A percentile compares a stretch with the other conserved stretches of the same genome.
Evolutionary conservation across 768 basidiomycete species (phyloP).

Genomic region (Suillus cothurnatus): DNA sequence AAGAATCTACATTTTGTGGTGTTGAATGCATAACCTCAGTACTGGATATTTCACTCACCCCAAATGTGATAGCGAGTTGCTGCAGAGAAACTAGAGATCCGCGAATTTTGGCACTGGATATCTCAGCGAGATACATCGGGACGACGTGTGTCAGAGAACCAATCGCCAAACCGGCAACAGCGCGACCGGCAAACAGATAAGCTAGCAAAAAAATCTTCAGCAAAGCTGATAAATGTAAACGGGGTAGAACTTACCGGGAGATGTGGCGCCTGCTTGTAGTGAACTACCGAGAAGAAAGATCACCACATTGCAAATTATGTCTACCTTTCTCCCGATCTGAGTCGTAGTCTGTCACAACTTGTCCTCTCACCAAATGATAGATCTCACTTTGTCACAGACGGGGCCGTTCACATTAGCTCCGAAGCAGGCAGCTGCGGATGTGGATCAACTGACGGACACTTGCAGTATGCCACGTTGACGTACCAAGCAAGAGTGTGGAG

Average conservation of each 20-base stretch:
- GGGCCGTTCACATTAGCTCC: constrained; percentile 34
- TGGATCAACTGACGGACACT: constrained; percentile 10
- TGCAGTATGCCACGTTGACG: constrained; percentile 9
- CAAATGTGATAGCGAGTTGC: constrained; percentile 38
- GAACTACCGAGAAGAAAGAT: constrained; percentile 34
- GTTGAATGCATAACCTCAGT: constrained; percentile 2
- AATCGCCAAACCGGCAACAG: constrained; percentile 23
- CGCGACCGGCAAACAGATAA: constrained; percentile 33
- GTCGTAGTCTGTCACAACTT: background rate
- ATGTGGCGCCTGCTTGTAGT: constrained; percentile 33
- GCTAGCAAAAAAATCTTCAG: constrained; percentile 12
- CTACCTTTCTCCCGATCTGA: constrained; percentile 32
- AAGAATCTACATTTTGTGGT: constrained; percentile 24
- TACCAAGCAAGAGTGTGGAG: constrained; percentile 33
- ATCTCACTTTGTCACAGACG: constrained; percentile 29
- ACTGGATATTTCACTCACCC: constrained; percentile 26
- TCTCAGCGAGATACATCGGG: constrained; percentile 41
- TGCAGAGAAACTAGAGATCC: constrained; percentile 40
- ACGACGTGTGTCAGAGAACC: constrained; percentile 28
- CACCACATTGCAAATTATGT: constrained; percentile 31
- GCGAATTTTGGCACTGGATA: constrained; percentile 39
- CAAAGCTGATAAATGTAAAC: background rate
- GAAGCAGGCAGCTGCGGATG: constrained; percentile 29
- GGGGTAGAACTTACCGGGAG: constrained; percentile 17
- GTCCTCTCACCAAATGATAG: background rate